Base-by-base conservation (phyloP, 768 basidiomycete species). In the Amanita jacksonii region DNA sequence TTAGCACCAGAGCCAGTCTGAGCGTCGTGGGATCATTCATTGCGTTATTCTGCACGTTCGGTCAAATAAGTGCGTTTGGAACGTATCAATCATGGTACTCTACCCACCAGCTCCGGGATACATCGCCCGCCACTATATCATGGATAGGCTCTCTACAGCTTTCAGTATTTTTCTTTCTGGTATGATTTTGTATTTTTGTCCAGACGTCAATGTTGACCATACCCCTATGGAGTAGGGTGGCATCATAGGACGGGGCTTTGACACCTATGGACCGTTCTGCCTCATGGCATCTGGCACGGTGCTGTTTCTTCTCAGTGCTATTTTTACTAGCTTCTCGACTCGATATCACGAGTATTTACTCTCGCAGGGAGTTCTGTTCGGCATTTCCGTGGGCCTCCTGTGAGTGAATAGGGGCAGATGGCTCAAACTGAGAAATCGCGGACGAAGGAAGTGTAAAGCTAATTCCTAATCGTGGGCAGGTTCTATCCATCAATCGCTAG, bases 141-240 rank as follows among this genome's bases (percentile, higher is more conserved):
- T 82, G 81, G 76, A 81, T 85, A 50, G 81, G 81, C 4, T 77
- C 78, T 1, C 49, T 83, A 36, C 82, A 84, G 52, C 62, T 85
- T 3, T 83, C 75, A 70, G 60, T 73, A 15, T 80, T 84, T 57
- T 84, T 83, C 64, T 73, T 80, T 52, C 76, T 77, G 46, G 81
- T 83, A 56, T 38, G 77, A 52, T 23, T 25, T 41, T 40, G 38
- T 44, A 35, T 33, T 28, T 19, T 23, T 40, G 3, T 20, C 47
- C 5, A 13, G 35, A 42, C 24, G 34, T 34, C 33, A 7, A 36
- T 43, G 18, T 33, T 39, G n/a, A n/a, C n/a, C n/a, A n/a, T n/a
- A n/a, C n/a, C n/a, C n/a, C 23, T 25, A 41, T 18, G n/a, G 19
- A 13, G n/a, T 42, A 83, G 81, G 81, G 82, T 4, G 75, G 73